Evolutionary conservation across 768 basidiomycete genomes (phyloP).

Genomic region (Boletus vermiculosoides): DNA sequence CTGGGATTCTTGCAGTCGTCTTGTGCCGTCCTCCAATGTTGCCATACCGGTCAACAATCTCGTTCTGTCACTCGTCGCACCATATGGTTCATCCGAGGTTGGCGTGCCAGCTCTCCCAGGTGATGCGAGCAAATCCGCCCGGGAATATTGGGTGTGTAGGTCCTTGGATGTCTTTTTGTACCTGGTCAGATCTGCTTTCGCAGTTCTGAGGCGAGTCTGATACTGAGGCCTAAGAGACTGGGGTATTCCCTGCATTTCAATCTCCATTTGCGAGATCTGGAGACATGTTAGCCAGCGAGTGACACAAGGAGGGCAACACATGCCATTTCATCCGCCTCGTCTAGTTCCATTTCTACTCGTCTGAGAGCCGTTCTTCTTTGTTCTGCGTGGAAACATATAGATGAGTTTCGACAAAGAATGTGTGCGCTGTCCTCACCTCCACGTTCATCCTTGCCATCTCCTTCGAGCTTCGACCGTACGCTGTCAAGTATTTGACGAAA

Average conservation of each 20-base stretch:
- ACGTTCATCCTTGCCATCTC: conserved; percentile 59
- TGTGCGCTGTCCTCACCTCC: conserved; percentile 53
- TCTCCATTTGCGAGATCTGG: conserved; percentile 98
- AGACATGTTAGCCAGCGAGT: conserved; percentile 4
- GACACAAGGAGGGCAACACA: conserved; percentile 17
- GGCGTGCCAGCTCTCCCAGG: conserved; percentile 34
- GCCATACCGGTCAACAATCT: conserved; percentile 77
- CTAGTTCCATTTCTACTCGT: conserved; percentile 90
- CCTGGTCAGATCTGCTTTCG: conserved; percentile 71
- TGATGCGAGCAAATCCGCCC: conserved; percentile 74
- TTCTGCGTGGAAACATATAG: conserved; percentile 45
- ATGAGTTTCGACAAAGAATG: conserved; percentile 1
- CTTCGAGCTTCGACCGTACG: conserved; percentile 75
- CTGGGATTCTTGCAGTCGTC: conserved; percentile 86
- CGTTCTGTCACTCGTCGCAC: conserved; percentile 65
- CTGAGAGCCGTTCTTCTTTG: conserved; percentile 77
- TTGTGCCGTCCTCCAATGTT: conserved; percentile 78
- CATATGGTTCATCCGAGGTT: conserved; percentile 80
- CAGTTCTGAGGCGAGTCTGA: conserved; percentile 66
- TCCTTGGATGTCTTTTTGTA: conserved; percentile 84
- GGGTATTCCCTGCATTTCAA: conserved; percentile 94
- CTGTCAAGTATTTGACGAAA: conserved; percentile 79
- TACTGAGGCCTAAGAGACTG: conserved; percentile 79
- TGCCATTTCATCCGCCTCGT: conserved; percentile 98
- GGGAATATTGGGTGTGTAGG: conserved; percentile 62